A percentile compares a stretch with the other conserved stretches of the same genome.
Conservation (phyloP, 2,329 filamentous ascomycete species). For the Xylariaceae sp. region DNA sequence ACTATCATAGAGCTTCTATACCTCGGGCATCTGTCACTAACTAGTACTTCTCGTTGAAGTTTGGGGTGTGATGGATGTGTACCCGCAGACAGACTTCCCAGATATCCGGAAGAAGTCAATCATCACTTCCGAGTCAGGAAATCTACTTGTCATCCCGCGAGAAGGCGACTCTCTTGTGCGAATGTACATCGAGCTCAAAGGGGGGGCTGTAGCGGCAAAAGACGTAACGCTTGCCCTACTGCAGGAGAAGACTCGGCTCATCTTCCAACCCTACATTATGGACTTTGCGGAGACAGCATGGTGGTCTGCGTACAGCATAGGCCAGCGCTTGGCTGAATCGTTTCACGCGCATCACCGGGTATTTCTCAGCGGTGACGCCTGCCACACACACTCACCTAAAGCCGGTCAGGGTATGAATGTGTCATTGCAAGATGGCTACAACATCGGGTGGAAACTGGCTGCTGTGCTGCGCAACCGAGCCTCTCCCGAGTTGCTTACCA, state of each 20-base stretch:
- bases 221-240: constrained; percentile 49
- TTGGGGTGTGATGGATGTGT: constrained; percentile 42
- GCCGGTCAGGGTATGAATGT: constrained; percentile 61
- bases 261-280: constrained; percentile 51
- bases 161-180: constrained; percentile 53
- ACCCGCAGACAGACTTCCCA: constrained; percentile 53
- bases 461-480: constrained; percentile 43
- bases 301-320: constrained; percentile 61
- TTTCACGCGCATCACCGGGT: constrained; percentile 54
- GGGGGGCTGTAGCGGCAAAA: constrained; percentile 43
- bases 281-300: constrained; percentile 51
- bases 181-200: constrained; percentile 56
- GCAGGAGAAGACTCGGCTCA: constrained; percentile 45
- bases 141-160: constrained; percentile 56
- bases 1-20: not conserved
- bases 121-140: constrained; percentile 50
- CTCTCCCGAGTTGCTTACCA: constrained; percentile 40
- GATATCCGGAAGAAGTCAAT: constrained; percentile 55
- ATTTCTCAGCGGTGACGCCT: constrained; percentile 60
- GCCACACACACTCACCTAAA: constrained; percentile 62
- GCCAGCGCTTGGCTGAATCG: constrained; percentile 53
- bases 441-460: constrained; percentile 56
- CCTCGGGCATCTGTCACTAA: not conserved
- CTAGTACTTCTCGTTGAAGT: constrained; percentile 6
- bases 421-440: constrained; percentile 57